phyloP scores from a whole-genome alignment of 73 alveolate genomes.

The Loxodes magnus region DNA sequence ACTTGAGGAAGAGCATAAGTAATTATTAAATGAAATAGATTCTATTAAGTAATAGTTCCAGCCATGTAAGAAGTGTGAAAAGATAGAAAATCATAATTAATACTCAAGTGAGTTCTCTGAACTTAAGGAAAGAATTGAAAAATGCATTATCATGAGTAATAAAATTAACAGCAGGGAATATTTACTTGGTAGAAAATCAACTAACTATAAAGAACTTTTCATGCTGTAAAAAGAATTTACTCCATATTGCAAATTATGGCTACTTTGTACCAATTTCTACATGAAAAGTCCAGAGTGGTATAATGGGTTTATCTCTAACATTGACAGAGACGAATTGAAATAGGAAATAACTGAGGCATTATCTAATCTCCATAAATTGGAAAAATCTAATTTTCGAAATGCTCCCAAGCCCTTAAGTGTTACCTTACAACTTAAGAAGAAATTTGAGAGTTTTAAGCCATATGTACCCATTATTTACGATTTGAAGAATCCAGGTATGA shows the following conservation, averaged over 20 bases:
- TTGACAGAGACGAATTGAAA: conserved; percentile 29
- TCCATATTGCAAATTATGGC: conserved; percentile 42
- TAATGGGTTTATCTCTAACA: conserved; percentile 24
- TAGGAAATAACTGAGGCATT: conserved; percentile 54
- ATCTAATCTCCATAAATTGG: conserved; percentile 41
- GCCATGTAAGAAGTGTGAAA: conserved; percentile 29
- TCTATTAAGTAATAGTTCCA: conserved; percentile 16
- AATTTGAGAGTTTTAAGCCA: conserved; percentile 60
- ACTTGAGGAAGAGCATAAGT: conserved; percentile 17
- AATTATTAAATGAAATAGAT: conserved; percentile 22
- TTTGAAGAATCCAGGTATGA: conserved; percentile 35
- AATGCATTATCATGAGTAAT: conserved; percentile 16
- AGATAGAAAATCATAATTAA: conserved; percentile 15
- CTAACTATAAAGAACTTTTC: conserved; percentile 25
- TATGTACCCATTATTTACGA: conserved; percentile 30
- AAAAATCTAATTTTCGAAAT: conserved; percentile 46
- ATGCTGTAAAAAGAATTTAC: conserved; percentile 17
- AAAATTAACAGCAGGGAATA: conserved; percentile 30
- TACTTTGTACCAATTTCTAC: conserved; percentile 21
- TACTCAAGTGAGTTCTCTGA: conserved; percentile 18
- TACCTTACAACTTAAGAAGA: conserved; percentile 23
- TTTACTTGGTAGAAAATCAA: conserved; percentile 15
- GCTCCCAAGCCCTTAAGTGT: conserved; percentile 29
- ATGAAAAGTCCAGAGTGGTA: conserved; percentile 20
- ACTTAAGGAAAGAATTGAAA: conserved; percentile 26